phyloP scores from a whole-genome alignment of 768 basidiomycete species.

The Roridomyces roridus region DNA sequence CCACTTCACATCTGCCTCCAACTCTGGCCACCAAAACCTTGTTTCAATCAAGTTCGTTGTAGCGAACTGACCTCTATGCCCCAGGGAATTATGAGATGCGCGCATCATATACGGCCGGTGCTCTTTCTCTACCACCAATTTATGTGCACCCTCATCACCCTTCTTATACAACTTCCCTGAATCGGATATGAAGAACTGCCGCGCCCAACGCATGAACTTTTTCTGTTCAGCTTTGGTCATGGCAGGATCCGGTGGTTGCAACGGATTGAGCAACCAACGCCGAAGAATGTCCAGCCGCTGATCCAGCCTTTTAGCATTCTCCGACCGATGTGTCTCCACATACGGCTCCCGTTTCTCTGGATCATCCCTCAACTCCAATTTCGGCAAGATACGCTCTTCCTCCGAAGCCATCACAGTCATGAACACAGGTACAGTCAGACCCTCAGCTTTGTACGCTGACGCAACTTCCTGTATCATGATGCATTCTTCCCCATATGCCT shows the following conservation, averaged over 20 bases:
- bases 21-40: constrained; percentile 38
- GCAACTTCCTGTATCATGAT: background rate
- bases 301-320: background rate
- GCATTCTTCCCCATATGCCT: background rate
- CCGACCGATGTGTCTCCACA: background rate
- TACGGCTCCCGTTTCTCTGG: background rate
- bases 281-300: background rate
- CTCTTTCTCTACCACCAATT: constrained; percentile 27
- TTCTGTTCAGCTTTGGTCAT: constrained; percentile 6
- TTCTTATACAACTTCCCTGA: constrained; percentile 22
- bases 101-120: constrained; percentile 28
- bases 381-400: background rate
- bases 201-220: constrained; percentile 1
- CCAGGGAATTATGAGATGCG: constrained; percentile 29
- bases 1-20: constrained; percentile 31
- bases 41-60: constrained; percentile 20
- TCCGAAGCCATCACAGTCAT: background rate
- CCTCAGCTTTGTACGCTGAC: background rate
- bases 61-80: constrained; percentile 31
- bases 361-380: background rate
- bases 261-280: background rate
- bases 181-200: constrained; percentile 26
- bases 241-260: background rate
- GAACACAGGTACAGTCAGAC: background rate
- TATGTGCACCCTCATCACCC: constrained; percentile 7